Percentiles rank a stretch among this genome's conserved stretches.
Conservation (phyloP, 495 filamentous ascomycete genomes). For the Astrothelium macrocarpum region DNA sequence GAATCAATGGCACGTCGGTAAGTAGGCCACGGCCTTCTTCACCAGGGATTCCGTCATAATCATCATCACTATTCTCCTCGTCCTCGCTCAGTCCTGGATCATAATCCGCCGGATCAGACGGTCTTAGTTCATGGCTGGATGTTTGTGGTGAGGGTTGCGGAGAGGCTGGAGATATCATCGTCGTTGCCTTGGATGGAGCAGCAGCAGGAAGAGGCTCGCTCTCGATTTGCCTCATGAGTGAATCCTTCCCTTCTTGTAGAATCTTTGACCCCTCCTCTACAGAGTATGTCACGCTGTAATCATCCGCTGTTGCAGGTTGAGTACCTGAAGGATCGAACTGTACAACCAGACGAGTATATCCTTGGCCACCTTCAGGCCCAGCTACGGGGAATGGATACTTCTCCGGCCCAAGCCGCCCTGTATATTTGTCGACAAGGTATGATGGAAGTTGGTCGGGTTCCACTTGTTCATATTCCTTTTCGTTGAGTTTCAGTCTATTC, state of each 20-base stretch:
- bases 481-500: not conserved
- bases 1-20: constrained; percentile 86
- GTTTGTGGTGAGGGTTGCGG: constrained; percentile 18
- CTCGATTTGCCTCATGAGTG: constrained; percentile 33
- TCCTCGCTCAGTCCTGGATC: constrained; percentile 40
- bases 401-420: not conserved
- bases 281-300: constrained; percentile 30
- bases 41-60: constrained; percentile 66
- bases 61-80: constrained; percentile 68
- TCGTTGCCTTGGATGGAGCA: constrained; percentile 4
- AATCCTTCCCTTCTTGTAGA: constrained; percentile 30
- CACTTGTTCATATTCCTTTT: not conserved
- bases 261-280: constrained; percentile 28
- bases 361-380: not conserved
- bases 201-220: constrained; percentile 10
- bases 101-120: constrained; percentile 26
- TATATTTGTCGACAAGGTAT: not conserved
- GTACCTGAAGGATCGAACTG: not conserved
- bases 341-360: not conserved
- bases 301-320: constrained; percentile 17
- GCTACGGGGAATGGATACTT: not conserved
- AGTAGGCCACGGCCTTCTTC: constrained; percentile 65
- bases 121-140: constrained; percentile 17
- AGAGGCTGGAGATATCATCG: constrained; percentile 10
- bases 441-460: not conserved